Evolutionary conservation across 306 rosid genomes (phyloP).

Genomic region (Quercus bicolor): DNA sequence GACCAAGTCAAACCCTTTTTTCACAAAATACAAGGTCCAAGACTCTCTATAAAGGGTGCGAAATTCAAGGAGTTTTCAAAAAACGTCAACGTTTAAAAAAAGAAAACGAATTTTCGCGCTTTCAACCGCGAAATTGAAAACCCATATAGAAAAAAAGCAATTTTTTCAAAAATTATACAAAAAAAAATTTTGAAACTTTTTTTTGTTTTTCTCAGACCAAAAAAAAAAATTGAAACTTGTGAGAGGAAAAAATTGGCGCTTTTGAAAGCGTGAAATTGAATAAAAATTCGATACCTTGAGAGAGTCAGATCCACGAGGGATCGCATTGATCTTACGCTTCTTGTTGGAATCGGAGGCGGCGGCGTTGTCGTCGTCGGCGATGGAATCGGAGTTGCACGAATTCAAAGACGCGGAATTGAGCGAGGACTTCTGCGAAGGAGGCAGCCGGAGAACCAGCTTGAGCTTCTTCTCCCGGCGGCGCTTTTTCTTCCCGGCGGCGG

Average conservation of each 20-base stretch:
- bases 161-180: neutral
- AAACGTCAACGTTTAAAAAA: constrained; percentile 32
- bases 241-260: neutral
- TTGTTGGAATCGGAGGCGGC: constrained; percentile 26
- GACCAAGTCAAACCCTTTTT: constrained; percentile 39
- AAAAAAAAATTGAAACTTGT: neutral
- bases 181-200: neutral
- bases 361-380: constrained; percentile 37
- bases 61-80: constrained; percentile 48
- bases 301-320: constrained; percentile 45
- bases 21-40: constrained; percentile 22
- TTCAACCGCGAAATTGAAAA: constrained; percentile 20
- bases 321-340: constrained; percentile 49
- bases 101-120: constrained; percentile 15
- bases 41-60: constrained; percentile 28
- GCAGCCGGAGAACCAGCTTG: constrained; percentile 49
- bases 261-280: neutral
- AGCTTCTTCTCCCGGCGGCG: constrained; percentile 63
- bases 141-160: neutral
- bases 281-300: constrained; percentile 35
- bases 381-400: constrained; percentile 47
- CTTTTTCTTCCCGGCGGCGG: constrained; percentile 15
- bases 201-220: no score
- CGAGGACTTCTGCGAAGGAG: constrained; percentile 47
- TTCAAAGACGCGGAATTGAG: constrained; percentile 37